Evolutionary conservation across 805 yeast genomes (phyloP), one percentile per base, ranked within the genome.

Genomic region (Sugiyamaella qingdaonensis): DNA sequence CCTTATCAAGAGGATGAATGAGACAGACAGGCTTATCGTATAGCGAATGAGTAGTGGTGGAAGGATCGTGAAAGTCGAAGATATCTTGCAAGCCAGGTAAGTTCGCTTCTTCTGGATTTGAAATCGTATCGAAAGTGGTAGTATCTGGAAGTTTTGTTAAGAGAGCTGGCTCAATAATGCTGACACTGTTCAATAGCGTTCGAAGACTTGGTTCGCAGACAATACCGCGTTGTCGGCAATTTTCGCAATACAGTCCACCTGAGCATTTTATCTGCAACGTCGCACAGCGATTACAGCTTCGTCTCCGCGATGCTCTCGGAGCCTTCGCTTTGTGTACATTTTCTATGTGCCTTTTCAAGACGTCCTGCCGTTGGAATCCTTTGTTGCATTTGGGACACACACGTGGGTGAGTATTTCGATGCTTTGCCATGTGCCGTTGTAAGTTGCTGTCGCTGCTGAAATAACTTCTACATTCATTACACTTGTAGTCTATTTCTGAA

Each of bases 301-400:
- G 16, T n/a, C 50, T 14, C 33, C 27, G 34, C 9, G 44, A 34
- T n/a, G n/a, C 27, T 36, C 32, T 47, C 13, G 50, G 50, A 11
- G 44, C 44, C 24, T 34, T 47, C 11, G 16, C 43, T n/a, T 47
- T 47, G 32, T 47, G 50, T 4, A 47, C 44, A 14, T 47, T 47
- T 36, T 27, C 27, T 10, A 47, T 47, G 27, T 47, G 50, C 19
- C 50, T 9, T 34, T 47, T 47, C 33, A 47, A 18, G 18, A 47
- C 39, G 18, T 47, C 50, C 39, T 47, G 50, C 27, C 50, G 33
- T 11, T 24, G 32, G 14, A 35, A 47, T n/a, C 44, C 50, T 36
- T 47, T 47, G 42, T 47, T 34, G 44, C 50, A 47, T 19, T 10
- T 47, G 33, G 50, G 50, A 21, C 50, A 47, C 10, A 47, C 27